Conservation (phyloP, 768 basidiomycete species). For the Boletus sp. region DNA sequence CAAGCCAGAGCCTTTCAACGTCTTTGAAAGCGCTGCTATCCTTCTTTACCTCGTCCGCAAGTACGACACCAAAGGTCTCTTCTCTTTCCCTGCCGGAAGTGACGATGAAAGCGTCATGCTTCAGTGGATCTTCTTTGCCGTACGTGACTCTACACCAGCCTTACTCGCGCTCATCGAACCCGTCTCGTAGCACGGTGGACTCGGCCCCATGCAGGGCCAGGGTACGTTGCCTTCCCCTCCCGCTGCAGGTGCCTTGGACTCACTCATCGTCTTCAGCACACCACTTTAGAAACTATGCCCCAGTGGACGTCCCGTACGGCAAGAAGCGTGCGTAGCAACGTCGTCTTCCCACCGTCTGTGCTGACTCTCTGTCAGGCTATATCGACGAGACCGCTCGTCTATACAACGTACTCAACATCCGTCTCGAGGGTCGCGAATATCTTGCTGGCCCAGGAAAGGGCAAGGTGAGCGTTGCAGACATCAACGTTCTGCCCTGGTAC, state of each 20-base stretch:
- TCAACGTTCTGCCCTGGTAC: slow-evolving; percentile 67
- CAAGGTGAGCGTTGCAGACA: slow-evolving; percentile 68
- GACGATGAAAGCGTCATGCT: slow-evolving; percentile 69
- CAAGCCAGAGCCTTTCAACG: slow-evolving; percentile 50
- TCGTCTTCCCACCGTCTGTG: not conserved
- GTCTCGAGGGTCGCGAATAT: slow-evolving; percentile 71
- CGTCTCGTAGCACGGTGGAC: slow-evolving; percentile 61
- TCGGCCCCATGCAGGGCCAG: slow-evolving; percentile 91
- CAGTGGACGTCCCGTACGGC: slow-evolving; percentile 67
- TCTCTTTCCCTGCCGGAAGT: slow-evolving; percentile 60
- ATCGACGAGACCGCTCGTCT: slow-evolving; percentile 78
- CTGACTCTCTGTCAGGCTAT: slow-evolving; percentile 51
- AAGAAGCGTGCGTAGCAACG: slow-evolving; percentile 50
- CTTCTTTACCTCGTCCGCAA: slow-evolving; percentile 78
- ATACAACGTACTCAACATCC: slow-evolving; percentile 79
- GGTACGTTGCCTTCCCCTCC: slow-evolving; percentile 12
- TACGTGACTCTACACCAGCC: slow-evolving; percentile 26
- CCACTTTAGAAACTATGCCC: slow-evolving; percentile 66
- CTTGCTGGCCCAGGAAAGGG: slow-evolving; percentile 75
- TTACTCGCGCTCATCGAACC: not conserved
- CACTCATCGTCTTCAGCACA: slow-evolving; percentile 41
- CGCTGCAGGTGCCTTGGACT: slow-evolving; percentile 6
- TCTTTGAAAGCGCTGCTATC: slow-evolving; percentile 82
- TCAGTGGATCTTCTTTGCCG: slow-evolving; percentile 88
- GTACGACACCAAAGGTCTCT: slow-evolving; percentile 74